These are phyloP conservation scores for Boletus rufocinnamomeus DNA, from an alignment of 768 basidiomycete genomes.

Conservation along the genomic window DNA sequence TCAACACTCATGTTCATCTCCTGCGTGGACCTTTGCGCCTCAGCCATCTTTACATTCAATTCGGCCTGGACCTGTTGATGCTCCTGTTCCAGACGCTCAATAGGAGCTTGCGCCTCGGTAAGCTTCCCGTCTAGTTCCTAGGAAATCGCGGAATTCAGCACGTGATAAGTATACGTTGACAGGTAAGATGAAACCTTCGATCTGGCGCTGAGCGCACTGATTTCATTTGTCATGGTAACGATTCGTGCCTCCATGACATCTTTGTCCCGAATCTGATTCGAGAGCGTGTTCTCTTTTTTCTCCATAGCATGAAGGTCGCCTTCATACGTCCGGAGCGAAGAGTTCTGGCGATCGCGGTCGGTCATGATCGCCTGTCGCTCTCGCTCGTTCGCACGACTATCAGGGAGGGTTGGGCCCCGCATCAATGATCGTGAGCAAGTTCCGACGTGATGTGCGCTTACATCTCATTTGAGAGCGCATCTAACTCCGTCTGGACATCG, in stretches of 20 bases:
- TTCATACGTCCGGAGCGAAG: constrained; percentile 54
- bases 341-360: constrained; percentile 65
- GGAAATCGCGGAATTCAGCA: constrained; percentile 1
- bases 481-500: constrained; percentile 81
- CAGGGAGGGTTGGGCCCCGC: not conserved
- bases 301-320: constrained; percentile 63
- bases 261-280: constrained; percentile 60
- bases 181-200: constrained; percentile 47
- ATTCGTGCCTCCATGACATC: constrained; percentile 56
- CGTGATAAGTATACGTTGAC: not conserved
- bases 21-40: constrained; percentile 58
- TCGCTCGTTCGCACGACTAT: constrained; percentile 65
- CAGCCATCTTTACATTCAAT: constrained; percentile 46
- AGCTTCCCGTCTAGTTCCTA: constrained; percentile 69
- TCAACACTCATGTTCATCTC: constrained; percentile 68
- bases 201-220: constrained; percentile 43
- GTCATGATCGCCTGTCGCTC: constrained; percentile 56
- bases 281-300: constrained; percentile 57
- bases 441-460: constrained; percentile 38
- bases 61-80: constrained; percentile 52
- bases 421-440: not conserved
- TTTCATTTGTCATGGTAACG: constrained; percentile 58
- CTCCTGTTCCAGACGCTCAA: constrained; percentile 60
- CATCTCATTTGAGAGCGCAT: constrained; percentile 63
- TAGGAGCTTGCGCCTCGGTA: constrained; percentile 60